Conservation (phyloP, 345 rosid genomes). For the Citrus reticulata region DNA sequence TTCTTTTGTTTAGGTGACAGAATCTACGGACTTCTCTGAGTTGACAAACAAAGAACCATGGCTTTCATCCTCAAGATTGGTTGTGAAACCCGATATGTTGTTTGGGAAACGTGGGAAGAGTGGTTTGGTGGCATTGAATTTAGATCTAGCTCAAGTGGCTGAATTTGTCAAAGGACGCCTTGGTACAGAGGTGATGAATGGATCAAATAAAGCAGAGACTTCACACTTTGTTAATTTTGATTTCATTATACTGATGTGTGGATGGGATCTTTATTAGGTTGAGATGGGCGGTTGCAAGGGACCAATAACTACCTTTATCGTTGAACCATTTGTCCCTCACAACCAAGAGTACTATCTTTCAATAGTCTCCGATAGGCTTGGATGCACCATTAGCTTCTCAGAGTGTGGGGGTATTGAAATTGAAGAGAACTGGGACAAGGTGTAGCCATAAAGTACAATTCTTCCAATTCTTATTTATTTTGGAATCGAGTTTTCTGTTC, state of each 20-base stretch:
- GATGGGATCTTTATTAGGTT: slow-evolving; percentile 42
- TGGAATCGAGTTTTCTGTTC: slow-evolving; percentile 1
- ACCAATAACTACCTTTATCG: slow-evolving; percentile 89
- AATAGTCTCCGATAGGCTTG: slow-evolving; percentile 88
- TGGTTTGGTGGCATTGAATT: slow-evolving; percentile 84
- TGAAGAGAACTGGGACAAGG: slow-evolving; percentile 99
- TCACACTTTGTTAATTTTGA: slow-evolving; percentile 5
- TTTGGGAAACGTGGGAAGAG: slow-evolving; percentile 98
- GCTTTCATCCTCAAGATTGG: slow-evolving; percentile 83
- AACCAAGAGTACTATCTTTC: slow-evolving; percentile 84
- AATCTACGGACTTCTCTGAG: slow-evolving; percentile 77
- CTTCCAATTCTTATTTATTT: neutral
- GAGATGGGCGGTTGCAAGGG: slow-evolving; percentile 94
- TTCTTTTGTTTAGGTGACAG: slow-evolving; percentile 55
- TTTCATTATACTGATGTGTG: neutral
- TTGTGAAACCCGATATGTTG: slow-evolving; percentile 97
- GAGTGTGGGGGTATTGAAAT: slow-evolving; percentile 98
- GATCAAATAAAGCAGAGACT: neutral
- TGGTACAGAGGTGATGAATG: slow-evolving; percentile 64
- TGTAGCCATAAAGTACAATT: slow-evolving; percentile 7
- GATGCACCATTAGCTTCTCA: slow-evolving; percentile 80
- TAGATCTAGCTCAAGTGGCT: slow-evolving; percentile 96
- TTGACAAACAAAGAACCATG: slow-evolving; percentile 75
- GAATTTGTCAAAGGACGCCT: slow-evolving; percentile 89
- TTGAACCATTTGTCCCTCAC: slow-evolving; percentile 93